Percentiles rank a stretch among this genome's conserved stretches.
These are phyloP conservation scores for Ascocoryne sarcoides DNA, from an alignment of 2,329 filamentous ascomycete species.

Conservation along the genomic window DNA sequence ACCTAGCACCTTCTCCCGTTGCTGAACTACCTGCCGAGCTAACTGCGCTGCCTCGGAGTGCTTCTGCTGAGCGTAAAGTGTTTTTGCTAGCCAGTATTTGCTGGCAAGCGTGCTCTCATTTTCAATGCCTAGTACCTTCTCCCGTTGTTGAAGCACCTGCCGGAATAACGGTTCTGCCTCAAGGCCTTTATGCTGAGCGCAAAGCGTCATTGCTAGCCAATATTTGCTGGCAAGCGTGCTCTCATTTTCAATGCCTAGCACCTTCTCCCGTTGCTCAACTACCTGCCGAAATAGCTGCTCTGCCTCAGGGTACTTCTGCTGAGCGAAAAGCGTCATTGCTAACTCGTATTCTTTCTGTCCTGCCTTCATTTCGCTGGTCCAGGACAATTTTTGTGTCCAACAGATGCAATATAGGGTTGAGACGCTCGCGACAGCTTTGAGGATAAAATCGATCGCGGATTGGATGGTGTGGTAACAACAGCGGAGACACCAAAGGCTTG, in stretches of 20 bases:
- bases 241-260: background rate
- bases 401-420: too few species aligned
- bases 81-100: background rate
- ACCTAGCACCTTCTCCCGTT: background rate
- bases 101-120: background rate
- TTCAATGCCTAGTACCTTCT: background rate
- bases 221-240: background rate
- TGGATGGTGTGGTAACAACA: too few species aligned
- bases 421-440: too few species aligned
- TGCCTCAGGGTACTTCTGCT: slow-evolving; percentile 3
- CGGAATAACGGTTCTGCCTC: background rate
- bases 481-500: too few species aligned
- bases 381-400: too few species aligned
- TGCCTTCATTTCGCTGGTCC: too few species aligned
- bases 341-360: too few species aligned
- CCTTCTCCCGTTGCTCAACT: background rate
- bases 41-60: background rate
- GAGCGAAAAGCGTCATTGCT: too few species aligned
- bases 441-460: too few species aligned
- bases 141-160: background rate
- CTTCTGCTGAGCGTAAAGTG: background rate
- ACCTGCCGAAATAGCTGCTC: slow-evolving; percentile 1
- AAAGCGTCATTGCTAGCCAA: background rate
- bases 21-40: background rate
- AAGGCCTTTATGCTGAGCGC: background rate